These are phyloP conservation scores for Penicillium sp. DNA, from an alignment of 2,329 filamentous ascomycete species.

Conservation along the genomic window DNA sequence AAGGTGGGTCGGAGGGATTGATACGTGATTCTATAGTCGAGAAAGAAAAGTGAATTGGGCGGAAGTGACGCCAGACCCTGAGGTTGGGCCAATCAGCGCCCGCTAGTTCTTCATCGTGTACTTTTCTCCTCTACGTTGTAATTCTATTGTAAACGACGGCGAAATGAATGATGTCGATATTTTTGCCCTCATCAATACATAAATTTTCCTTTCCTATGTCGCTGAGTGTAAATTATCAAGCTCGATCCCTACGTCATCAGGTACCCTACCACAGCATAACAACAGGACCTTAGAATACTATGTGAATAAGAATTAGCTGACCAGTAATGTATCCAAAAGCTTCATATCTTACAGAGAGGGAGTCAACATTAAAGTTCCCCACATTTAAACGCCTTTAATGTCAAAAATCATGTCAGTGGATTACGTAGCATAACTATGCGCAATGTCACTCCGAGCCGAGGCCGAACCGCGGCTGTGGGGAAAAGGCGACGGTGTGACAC, in stretches of 20 bases:
- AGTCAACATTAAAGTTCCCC: not conserved
- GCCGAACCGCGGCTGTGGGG: slow-evolving; percentile 20
- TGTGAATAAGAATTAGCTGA: not conserved
- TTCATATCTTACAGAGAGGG: not conserved
- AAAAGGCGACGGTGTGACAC: slow-evolving; percentile 15
- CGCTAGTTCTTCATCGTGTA: slow-evolving; percentile 8
- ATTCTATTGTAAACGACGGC: not conserved
- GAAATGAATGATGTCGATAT: not conserved
- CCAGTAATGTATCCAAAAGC: not conserved
- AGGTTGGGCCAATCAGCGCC: slow-evolving; percentile 17
- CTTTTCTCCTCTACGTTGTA: not conserved
- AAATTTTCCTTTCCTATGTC: not conserved
- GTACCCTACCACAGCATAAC: not conserved
- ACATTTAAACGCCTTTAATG: not conserved
- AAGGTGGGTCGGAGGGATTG: not conserved
- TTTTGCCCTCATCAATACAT: fast-evolving
- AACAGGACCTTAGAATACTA: not conserved
- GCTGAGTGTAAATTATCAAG: not conserved
- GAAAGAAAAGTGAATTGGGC: not conserved
- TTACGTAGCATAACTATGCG: not conserved
- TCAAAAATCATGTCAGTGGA: not conserved
- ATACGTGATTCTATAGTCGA: not conserved
- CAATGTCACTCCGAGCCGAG: slow-evolving; percentile 13
- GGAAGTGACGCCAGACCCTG: slow-evolving; percentile 10
- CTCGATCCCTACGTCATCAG: not conserved